phyloP scores from a whole-genome alignment of 768 basidiomycete species.

The Coprinopsis strossmayeri region DNA sequence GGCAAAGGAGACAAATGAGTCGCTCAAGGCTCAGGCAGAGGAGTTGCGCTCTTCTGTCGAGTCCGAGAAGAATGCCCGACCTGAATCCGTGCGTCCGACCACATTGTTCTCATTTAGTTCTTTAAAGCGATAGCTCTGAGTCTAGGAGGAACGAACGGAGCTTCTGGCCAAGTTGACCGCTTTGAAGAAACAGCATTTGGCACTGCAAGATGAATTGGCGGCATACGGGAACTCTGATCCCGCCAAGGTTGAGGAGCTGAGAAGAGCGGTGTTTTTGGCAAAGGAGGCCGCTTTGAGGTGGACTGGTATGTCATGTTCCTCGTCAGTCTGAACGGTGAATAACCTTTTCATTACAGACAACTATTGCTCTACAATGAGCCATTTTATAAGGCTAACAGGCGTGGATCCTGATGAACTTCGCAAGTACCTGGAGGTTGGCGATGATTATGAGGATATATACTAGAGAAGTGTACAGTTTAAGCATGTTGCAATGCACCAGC shows the following conservation, averaged over 20 bases:
- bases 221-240: slow-evolving; percentile 86
- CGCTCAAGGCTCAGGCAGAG: slow-evolving; percentile 37
- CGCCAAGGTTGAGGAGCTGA: slow-evolving; percentile 69
- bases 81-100: slow-evolving; percentile 44
- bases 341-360: slow-evolving; percentile 55
- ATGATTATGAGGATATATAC: slow-evolving; percentile 74
- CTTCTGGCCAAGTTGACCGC: slow-evolving; percentile 43
- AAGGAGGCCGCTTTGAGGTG: slow-evolving; percentile 81
- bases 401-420: slow-evolving; percentile 59
- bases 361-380: slow-evolving; percentile 53
- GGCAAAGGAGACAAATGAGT: slow-evolving; percentile 39
- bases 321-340: no score
- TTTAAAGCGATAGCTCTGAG: no score
- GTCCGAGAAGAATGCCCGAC: slow-evolving; percentile 45
- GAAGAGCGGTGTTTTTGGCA: slow-evolving; percentile 63
- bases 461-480: slow-evolving; percentile 15
- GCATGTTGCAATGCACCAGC: slow-evolving; percentile 1
- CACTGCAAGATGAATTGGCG: slow-evolving; percentile 61
- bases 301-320: slow-evolving; percentile 60
- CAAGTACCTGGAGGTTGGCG: slow-evolving; percentile 56
- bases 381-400: slow-evolving; percentile 60
- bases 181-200: slow-evolving; percentile 41
- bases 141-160: slow-evolving; percentile 50
- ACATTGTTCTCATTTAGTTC: no score
- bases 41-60: slow-evolving; percentile 44